These are phyloP conservation scores for Theobroma grandiflorum DNA, from an alignment of 441 rosid species.

Conservation along the genomic window DNA sequence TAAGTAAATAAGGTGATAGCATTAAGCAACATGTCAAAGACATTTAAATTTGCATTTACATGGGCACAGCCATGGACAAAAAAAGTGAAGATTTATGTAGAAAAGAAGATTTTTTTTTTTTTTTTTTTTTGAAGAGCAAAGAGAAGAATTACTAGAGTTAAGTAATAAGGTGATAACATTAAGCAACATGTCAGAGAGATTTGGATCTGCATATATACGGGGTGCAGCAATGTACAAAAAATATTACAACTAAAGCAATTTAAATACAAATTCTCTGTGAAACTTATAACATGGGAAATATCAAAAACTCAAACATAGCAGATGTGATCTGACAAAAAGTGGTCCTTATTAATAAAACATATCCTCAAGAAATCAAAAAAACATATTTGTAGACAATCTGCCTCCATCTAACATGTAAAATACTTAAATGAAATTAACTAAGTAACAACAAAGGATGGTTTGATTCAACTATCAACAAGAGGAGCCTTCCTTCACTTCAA, in stretches of 20 bases:
- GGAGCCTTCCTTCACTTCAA: not conserved
- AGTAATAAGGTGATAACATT: not conserved
- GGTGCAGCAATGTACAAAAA: not conserved
- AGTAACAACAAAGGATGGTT: not conserved
- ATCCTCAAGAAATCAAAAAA: not conserved
- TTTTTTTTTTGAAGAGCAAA: too few species aligned
- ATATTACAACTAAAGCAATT: not conserved
- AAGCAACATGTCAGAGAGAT: not conserved
- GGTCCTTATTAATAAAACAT: constrained; percentile 8
- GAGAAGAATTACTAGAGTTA: too few species aligned
- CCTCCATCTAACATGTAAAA: not conserved
- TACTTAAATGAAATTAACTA: not conserved
- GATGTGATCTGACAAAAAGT: not conserved
- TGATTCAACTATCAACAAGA: constrained; percentile 2
- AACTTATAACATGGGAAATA: not conserved
- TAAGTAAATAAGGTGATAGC: too few species aligned
- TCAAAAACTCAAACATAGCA: not conserved
- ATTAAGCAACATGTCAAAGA: too few species aligned
- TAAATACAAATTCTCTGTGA: not conserved
- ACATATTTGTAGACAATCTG: not conserved
- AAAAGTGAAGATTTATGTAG: too few species aligned
- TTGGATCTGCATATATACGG: not conserved
- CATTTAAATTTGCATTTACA: too few species aligned
- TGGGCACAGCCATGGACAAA: too few species aligned
- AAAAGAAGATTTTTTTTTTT: too few species aligned